phyloP scores from a whole-genome alignment of 257 asterid genomes.

The Echium plantagineum region DNA sequence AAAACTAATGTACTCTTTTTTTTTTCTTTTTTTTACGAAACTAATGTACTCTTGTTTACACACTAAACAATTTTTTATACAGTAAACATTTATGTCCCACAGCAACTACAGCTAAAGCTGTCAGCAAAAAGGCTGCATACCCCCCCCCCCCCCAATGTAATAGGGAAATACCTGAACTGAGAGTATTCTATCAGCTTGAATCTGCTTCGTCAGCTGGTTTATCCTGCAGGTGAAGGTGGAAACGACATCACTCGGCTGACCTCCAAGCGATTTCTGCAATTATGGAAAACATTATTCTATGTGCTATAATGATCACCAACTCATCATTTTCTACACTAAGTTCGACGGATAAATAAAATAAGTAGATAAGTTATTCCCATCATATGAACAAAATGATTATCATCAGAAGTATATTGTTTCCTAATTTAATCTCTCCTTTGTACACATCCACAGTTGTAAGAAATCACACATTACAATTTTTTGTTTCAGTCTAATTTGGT shows the following conservation, averaged over 20 bases:
- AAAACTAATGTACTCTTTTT: neutral
- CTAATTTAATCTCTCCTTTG: too few relatives aligned
- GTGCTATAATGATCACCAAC: neutral
- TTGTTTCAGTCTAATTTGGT: too few relatives aligned
- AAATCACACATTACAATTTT: too few relatives aligned
- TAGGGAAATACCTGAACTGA: slow-evolving; percentile 36
- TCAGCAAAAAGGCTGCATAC: too few relatives aligned
- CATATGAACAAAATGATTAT: too few relatives aligned
- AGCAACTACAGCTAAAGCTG: neutral
- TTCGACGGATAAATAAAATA: too few relatives aligned
- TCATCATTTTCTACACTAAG: neutral
- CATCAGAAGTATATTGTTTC: too few relatives aligned
- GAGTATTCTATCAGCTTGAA: slow-evolving; percentile 46
- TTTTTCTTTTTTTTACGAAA: too few relatives aligned
- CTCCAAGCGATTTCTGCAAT: slow-evolving; percentile 27
- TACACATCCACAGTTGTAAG: too few relatives aligned
- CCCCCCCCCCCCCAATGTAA: neutral
- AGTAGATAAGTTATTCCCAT: too few relatives aligned
- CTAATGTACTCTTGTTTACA: neutral
- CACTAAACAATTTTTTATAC: too few relatives aligned
- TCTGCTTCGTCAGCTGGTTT: slow-evolving; percentile 49
- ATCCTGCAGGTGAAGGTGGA: slow-evolving; percentile 29
- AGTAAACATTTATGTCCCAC: too few relatives aligned
- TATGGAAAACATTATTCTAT: slow-evolving; percentile 1
- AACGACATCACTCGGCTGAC: slow-evolving; percentile 30